A percentile compares a stretch with the other conserved stretches of the same genome.
Evolutionary conservation across 192 early-diverging fungal species (phyloP).

Genomic region (Rhizophagus sp.): DNA sequence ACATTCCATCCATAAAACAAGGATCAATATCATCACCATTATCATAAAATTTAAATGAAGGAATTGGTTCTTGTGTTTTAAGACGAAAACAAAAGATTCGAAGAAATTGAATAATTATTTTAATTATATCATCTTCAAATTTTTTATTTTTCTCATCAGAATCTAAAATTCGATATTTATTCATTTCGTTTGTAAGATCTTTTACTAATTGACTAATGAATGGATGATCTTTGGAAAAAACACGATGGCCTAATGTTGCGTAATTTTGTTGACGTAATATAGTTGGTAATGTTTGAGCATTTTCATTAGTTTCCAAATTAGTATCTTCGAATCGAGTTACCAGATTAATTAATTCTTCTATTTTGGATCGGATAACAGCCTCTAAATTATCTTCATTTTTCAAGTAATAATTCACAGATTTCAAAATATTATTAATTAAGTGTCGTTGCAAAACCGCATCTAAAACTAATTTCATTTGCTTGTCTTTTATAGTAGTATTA

Average conservation of each 20-base stretch:
- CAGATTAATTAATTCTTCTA: too few relatives aligned
- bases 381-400: too few relatives aligned
- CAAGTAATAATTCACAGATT: neutral
- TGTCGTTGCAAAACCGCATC: neutral
- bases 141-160: conserved; percentile 2
- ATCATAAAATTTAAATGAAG: neutral
- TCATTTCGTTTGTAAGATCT: neutral
- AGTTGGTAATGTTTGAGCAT: too few relatives aligned
- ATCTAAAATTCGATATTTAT: conserved; percentile 1
- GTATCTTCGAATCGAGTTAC: too few relatives aligned
- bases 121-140: neutral
- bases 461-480: neutral
- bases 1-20: conserved; percentile 5
- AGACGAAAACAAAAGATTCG: conserved; percentile 14
- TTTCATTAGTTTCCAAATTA: too few relatives aligned
- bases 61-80: neutral
- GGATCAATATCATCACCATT: neutral
- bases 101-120: conserved; percentile 7
- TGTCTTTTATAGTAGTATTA: too few relatives aligned
- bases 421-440: neutral
- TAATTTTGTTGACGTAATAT: neutral
- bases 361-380: too few relatives aligned
- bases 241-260: neutral
- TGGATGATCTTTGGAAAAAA: neutral
- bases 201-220: neutral